Evolutionary conservation across 2,329 filamentous ascomycete genomes (phyloP).

Genomic region (Grosmannia penicillata): DNA sequence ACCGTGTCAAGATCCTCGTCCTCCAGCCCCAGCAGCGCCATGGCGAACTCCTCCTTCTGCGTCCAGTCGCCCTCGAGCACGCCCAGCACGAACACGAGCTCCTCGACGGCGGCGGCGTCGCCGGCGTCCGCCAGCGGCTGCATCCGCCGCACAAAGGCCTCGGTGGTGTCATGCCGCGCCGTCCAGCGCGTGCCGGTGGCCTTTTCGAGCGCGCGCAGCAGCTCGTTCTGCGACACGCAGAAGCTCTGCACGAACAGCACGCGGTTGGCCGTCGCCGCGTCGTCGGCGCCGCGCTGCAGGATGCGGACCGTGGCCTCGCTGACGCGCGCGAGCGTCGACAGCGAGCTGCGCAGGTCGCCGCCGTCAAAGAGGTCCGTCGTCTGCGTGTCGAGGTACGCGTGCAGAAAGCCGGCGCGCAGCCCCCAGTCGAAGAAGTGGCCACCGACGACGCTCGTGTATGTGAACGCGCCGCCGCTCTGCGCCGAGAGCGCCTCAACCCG

Average conservation of each 20-base stretch:
- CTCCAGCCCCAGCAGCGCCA: slow-evolving; percentile 29
- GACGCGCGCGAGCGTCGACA: slow-evolving; percentile 20
- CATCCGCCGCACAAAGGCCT: slow-evolving; percentile 23
- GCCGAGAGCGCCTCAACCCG: slow-evolving; percentile 16
- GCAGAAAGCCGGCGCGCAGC: slow-evolving; percentile 19
- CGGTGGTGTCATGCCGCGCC: slow-evolving; percentile 19
- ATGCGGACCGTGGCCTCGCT: slow-evolving; percentile 19
- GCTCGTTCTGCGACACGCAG: slow-evolving; percentile 21
- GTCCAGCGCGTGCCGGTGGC: slow-evolving; percentile 17
- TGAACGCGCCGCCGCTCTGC: slow-evolving; percentile 13
- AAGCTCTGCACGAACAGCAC: slow-evolving; percentile 26
- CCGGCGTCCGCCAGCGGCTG: slow-evolving; percentile 23
- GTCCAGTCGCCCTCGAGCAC: slow-evolving; percentile 34
- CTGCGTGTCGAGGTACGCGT: slow-evolving; percentile 17
- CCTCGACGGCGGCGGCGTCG: slow-evolving; percentile 23
- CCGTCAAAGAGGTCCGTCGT: slow-evolving; percentile 20
- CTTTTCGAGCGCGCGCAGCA: slow-evolving; percentile 19
- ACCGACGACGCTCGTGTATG: slow-evolving; percentile 22
- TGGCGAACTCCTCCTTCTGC: slow-evolving; percentile 26
- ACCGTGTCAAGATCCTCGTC: slow-evolving; percentile 30
- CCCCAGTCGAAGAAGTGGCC: slow-evolving; percentile 29
- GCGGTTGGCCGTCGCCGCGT: slow-evolving; percentile 15
- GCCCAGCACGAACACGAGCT: slow-evolving; percentile 33
- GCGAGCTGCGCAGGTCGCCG: slow-evolving; percentile 18
- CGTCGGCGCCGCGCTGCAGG: slow-evolving; percentile 13